Conservation (phyloP, 2,329 filamentous ascomycete species). For the Aspergillus awamori region DNA sequence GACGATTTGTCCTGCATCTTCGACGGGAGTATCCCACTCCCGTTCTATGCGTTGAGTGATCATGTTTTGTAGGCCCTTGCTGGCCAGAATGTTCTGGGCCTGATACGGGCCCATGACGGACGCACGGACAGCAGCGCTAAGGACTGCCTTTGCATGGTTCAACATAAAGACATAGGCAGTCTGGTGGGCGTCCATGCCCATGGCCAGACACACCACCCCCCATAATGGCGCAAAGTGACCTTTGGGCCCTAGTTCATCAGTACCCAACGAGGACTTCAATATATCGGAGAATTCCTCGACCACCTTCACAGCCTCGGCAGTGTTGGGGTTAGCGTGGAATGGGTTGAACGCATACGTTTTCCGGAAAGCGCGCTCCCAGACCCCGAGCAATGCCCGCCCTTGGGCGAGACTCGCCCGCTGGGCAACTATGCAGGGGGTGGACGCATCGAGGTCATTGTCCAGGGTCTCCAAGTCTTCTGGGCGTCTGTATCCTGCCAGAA, state of each 20-base stretch:
- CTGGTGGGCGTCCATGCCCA: constrained; percentile 56
- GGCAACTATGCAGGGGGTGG: constrained; percentile 64
- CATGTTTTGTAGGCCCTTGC: constrained; percentile 53
- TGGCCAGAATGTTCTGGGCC: constrained; percentile 62
- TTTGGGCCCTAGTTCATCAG: constrained; percentile 40
- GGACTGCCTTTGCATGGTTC: constrained; percentile 64
- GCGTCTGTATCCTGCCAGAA: constrained; percentile 57
- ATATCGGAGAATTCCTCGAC: constrained; percentile 44
- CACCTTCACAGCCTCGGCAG: constrained; percentile 27
- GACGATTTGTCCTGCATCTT: constrained; percentile 63
- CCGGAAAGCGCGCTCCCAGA: constrained; percentile 62
- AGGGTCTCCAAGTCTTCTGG: constrained; percentile 55
- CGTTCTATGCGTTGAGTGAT: constrained; percentile 54
- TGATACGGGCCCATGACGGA: constrained; percentile 69
- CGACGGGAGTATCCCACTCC: constrained; percentile 52
- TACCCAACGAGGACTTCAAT: constrained; percentile 38
- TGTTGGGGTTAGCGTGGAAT: constrained; percentile 17
- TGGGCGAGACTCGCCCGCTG: constrained; percentile 64
- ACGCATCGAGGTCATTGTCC: constrained; percentile 66
- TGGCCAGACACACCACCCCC: constrained; percentile 58
- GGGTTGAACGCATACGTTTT: constrained; percentile 31
- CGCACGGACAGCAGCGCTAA: constrained; percentile 64
- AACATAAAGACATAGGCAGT: constrained; percentile 65
- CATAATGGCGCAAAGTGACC: constrained; percentile 65
- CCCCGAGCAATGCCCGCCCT: constrained; percentile 59